Base-by-base conservation (phyloP, 2,329 filamentous ascomycete genomes). In the Colletotrichum caudatum region DNA sequence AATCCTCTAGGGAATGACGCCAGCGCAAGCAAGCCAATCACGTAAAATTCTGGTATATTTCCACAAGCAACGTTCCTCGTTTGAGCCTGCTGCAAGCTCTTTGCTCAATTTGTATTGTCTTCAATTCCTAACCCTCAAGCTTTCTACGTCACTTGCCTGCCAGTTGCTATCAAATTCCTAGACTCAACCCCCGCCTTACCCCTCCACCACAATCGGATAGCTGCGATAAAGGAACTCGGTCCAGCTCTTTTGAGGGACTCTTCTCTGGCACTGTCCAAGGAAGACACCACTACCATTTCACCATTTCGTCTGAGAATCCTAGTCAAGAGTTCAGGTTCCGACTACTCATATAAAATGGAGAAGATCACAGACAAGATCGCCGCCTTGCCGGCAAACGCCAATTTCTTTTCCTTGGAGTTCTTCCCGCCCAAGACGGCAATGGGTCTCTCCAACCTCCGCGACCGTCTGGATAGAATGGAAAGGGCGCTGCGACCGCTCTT, bases 371-470 rank as follows among this genome's bases (percentile, higher is more conserved):
- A 97, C 87, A 97, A 97, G 87, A 95, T 98, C 80, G 93, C 93
- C 83, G 93, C 94, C 73, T 85, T 99, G 84, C 93, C 94, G 81
- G 89, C 92, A 74, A 90, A 93, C 82, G 89, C 90, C 75, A 91
- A 89, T 80, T 98, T 96, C 86, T 97, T 97, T 84, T 98, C 96
- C 59, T 92, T 98, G 82, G 96, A 99, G 84, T 99, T 99, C 90
- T 99, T 99, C 85, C 96, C 96, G 76, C 96, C 96, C 74, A 99
- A 98, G 86, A 99, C 96, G 58, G 88, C 92, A 73, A 97, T 97
- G 91, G 96, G 96, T 75, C 97, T 96, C 78, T 92, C 94, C 74
- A 99, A 99, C 81, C 90, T 99, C 66, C 93, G 95, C 80, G 93
- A 93, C 75, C 94, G 96, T 79, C 90, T 99, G 71, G 93, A 97